Conservation (phyloP, 164 flowering plant species). For the Vitis rotundifolia region DNA sequence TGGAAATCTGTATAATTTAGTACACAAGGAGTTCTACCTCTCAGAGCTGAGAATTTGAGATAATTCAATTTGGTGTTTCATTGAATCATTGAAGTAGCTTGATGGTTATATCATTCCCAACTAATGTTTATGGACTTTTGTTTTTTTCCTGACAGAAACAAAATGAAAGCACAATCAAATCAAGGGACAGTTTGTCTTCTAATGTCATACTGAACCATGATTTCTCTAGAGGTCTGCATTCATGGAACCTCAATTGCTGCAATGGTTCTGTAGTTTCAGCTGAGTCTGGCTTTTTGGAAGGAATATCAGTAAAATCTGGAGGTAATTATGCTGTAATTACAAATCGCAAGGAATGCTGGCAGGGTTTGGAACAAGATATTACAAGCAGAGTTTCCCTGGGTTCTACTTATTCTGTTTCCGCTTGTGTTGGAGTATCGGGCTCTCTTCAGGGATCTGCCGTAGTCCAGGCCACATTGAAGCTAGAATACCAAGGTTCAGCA, state of each 20-base stretch:
- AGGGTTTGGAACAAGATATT: constrained; percentile 91
- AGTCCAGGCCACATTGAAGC: constrained; percentile 73
- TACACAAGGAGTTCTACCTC: too few species aligned
- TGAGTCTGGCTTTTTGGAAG: constrained; percentile 31
- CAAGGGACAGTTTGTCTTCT: constrained; percentile 9
- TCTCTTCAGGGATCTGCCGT: constrained; percentile 39
- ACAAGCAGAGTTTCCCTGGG: constrained; percentile 56
- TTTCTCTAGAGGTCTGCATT: constrained; percentile 66
- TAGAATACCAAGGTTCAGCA: constrained; percentile 46
- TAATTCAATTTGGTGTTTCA: too few species aligned
- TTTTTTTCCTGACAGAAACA: constrained; percentile 19
- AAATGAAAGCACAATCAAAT: constrained; percentile 3
- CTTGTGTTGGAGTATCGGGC: constrained; percentile 70
- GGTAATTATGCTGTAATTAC: constrained; percentile 62
- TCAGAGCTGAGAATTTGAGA: too few species aligned
- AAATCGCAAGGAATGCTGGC: constrained; percentile 77
- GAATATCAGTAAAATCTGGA: constrained; percentile 25
- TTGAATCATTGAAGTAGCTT: neutral
- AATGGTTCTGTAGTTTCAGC: constrained; percentile 56
- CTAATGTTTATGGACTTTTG: neutral
- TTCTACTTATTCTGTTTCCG: constrained; percentile 55
- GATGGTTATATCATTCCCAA: neutral
- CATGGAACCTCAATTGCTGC: constrained; percentile 79
- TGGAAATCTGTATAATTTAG: too few species aligned
- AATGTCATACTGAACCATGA: constrained; percentile 74